Evolutionary conservation across 352 stramenopile species (phyloP).

Genomic region (Aphanomyces astaci): DNA sequence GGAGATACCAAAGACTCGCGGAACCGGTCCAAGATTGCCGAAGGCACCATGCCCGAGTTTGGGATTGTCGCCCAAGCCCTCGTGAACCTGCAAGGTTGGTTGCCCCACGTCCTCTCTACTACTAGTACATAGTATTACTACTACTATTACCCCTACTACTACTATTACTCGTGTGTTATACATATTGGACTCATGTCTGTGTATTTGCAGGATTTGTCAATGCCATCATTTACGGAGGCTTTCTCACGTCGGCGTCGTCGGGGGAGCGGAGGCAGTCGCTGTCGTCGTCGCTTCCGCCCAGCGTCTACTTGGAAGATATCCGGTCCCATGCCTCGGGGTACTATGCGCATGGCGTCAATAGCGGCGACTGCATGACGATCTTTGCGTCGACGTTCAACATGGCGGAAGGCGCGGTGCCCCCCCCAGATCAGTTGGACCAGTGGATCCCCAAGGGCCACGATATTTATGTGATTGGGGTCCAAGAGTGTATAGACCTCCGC

Average conservation of each 20-base stretch:
- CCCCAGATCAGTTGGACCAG: conserved; percentile 24
- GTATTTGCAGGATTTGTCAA: conserved; percentile 23
- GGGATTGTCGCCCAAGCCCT: conserved; percentile 10
- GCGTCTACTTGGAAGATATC: background rate
- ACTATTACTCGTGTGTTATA: no score
- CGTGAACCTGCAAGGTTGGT: conserved; percentile 15
- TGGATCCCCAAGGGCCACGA: conserved; percentile 84
- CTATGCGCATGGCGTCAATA: conserved; percentile 44
- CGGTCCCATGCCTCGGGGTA: conserved; percentile 33
- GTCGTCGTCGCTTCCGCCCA: background rate
- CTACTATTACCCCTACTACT: no score
- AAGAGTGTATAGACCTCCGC: conserved; percentile 84
- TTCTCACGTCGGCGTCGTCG: background rate
- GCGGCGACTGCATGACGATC: conserved; percentile 23
- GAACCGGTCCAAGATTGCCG: background rate
- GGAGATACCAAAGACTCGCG: background rate
- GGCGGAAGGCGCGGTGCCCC: conserved; percentile 6
- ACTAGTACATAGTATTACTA: no score
- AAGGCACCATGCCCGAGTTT: background rate
- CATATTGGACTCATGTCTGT: no score
- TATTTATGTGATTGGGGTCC: conserved; percentile 86
- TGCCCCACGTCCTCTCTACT: no score
- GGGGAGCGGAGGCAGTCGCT: background rate
- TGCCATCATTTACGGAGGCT: conserved; percentile 23
- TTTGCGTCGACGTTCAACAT: conserved; percentile 23